phyloP scores from a whole-genome alignment of 2,329 filamentous ascomycete species.

The Cryoendolithus antarcticus region DNA sequence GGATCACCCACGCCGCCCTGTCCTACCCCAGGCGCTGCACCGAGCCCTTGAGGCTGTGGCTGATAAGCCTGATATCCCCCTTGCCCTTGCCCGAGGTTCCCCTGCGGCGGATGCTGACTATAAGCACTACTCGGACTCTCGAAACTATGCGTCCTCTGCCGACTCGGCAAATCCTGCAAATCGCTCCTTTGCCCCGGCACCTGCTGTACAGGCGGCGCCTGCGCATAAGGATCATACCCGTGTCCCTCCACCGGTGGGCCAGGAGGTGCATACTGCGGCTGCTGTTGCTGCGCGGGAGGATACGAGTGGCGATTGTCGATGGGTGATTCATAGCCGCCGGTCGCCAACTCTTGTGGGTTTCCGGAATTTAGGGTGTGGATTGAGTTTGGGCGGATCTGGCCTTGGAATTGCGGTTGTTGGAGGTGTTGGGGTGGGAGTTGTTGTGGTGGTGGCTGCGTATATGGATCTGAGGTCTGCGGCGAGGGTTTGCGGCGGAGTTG shows the following conservation, averaged over 20 bases:
- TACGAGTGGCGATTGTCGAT: conserved; percentile 33
- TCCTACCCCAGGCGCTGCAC: conserved; percentile 11
- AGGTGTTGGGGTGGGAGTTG: too few species aligned
- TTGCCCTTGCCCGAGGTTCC: neutral
- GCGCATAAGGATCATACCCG: conserved; percentile 13
- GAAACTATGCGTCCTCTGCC: conserved; percentile 18
- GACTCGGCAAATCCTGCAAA: conserved; percentile 11
- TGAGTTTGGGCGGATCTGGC: conserved; percentile 26
- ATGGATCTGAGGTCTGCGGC: conserved; percentile 10
- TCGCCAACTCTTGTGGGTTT: conserved; percentile 36
- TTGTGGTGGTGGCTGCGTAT: too few species aligned
- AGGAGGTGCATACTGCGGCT: neutral
- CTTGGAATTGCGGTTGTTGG: conserved; percentile 14
- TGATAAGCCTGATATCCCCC: conserved; percentile 21
- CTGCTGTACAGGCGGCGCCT: conserved; percentile 9
- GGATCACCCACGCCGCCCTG: conserved; percentile 13
- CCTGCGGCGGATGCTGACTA: conserved; percentile 3
- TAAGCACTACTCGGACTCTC: conserved; percentile 19
- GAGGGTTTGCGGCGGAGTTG: conserved; percentile 19
- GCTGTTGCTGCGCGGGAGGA: conserved; percentile 8
- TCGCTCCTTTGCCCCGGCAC: conserved; percentile 12
- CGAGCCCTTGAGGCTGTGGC: conserved; percentile 12
- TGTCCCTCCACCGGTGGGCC: conserved; percentile 1
- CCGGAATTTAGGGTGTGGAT: conserved; percentile 27
- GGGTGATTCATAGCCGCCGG: conserved; percentile 35